These are phyloP conservation scores for Tylopilus intermedius DNA, from an alignment of 768 basidiomycete species.

Conservation along the genomic window DNA sequence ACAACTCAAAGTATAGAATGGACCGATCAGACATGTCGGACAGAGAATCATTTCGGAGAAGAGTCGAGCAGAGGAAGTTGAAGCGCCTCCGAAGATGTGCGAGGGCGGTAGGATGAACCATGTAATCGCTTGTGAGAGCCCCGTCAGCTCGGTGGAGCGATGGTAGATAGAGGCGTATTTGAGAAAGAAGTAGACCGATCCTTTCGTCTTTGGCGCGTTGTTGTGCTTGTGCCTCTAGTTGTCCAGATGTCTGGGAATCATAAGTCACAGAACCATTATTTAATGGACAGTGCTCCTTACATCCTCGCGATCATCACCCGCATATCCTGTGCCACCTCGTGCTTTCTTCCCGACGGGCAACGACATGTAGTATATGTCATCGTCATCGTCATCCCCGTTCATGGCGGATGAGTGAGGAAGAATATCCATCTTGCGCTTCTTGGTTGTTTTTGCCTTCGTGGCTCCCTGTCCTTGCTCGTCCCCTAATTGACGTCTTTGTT, in stretches of 20 bases:
- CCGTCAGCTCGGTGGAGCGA: constrained; percentile 72
- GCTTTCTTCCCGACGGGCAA: constrained; percentile 53
- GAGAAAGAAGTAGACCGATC: constrained; percentile 60
- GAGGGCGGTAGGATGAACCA: constrained; percentile 87
- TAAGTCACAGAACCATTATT: constrained; percentile 5
- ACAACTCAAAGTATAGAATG: constrained; percentile 80
- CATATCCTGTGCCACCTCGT: constrained; percentile 84
- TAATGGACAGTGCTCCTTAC: constrained; percentile 41
- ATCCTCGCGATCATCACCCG: constrained; percentile 78
- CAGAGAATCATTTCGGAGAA: constrained; percentile 87
- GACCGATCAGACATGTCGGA: constrained; percentile 90
- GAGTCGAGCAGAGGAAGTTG: constrained; percentile 79
- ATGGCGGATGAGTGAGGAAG: constrained; percentile 15
- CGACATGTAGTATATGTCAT: constrained; percentile 42
- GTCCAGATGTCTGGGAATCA: constrained; percentile 64
- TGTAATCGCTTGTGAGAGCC: constrained; percentile 79
- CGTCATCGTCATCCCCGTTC: constrained; percentile 50
- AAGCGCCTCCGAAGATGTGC: constrained; percentile 90
- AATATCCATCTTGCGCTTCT: constrained; percentile 38
- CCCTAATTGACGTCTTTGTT: constrained; percentile 40
- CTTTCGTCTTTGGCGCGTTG: constrained; percentile 72
- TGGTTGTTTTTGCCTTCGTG: constrained; percentile 32
- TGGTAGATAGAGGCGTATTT: constrained; percentile 81
- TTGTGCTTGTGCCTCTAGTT: constrained; percentile 67
- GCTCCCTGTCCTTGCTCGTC: constrained; percentile 24